Conservation (phyloP, 176 grass and related monocot genomes). For the Panicum miliaceum region DNA sequence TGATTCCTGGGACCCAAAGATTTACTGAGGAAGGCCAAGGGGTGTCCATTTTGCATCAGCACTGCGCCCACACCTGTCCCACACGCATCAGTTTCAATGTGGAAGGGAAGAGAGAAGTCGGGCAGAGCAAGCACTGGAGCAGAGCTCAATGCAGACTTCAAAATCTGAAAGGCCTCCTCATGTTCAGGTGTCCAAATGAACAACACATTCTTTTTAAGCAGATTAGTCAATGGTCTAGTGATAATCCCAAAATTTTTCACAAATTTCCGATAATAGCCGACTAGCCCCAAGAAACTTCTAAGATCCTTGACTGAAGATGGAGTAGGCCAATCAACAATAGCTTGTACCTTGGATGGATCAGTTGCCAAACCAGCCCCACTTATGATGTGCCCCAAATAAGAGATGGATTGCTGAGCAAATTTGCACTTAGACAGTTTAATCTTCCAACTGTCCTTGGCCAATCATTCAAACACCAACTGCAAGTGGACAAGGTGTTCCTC, state of each 20-base stretch:
- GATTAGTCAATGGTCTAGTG: background rate
- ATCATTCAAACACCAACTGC: no score
- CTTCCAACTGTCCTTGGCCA: no score
- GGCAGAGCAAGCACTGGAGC: background rate
- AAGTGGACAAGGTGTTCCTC: no score
- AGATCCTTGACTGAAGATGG: background rate
- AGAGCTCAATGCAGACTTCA: background rate
- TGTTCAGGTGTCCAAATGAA: background rate
- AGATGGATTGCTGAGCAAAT: background rate
- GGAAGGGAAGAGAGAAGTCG: background rate
- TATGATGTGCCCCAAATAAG: background rate
- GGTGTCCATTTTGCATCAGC: background rate
- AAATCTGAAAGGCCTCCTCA: fast-evolving
- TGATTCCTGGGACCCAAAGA: no score
- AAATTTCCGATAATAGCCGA: background rate
- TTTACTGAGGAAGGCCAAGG: no score
- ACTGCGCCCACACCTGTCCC: background rate
- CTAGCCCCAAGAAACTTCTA: fast-evolving
- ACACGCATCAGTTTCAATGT: no score
- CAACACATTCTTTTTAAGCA: background rate
- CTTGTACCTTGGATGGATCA: background rate
- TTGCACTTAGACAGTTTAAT: no score
- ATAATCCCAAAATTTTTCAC: background rate
- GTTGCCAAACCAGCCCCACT: fast-evolving
- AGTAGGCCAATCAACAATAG: background rate